phyloP scores from a whole-genome alignment of 192 early-diverging fungal species.

The Coemansia sp. region DNA sequence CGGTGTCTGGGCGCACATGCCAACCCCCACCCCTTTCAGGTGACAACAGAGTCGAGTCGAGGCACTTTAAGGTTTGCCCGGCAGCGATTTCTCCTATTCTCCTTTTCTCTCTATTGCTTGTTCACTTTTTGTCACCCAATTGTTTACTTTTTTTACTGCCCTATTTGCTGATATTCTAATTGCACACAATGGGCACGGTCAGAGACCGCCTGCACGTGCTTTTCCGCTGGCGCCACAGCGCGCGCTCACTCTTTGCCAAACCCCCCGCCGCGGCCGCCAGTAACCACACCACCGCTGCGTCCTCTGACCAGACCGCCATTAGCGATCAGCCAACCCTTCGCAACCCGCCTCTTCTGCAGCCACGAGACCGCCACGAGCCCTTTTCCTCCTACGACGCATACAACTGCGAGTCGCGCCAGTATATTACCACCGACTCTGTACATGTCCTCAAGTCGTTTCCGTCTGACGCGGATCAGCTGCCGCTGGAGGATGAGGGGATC shows the following conservation, averaged over 20 bases:
- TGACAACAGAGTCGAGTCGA: no score
- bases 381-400: constrained; percentile 25
- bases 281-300: background rate
- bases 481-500: constrained; percentile 39
- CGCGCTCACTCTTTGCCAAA: background rate
- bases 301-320: background rate
- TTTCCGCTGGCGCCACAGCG: constrained; percentile 6
- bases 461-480: constrained; percentile 20
- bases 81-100: constrained; percentile 1
- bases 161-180: background rate
- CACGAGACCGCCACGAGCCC: no score
- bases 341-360: constrained; percentile 1
- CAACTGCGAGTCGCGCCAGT: constrained; percentile 18
- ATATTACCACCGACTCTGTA: constrained; percentile 11
- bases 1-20: no score
- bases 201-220: constrained; percentile 18
- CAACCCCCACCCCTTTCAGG: no score
- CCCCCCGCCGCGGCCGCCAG: background rate
- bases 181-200: constrained; percentile 15
- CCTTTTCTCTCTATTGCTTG: background rate
- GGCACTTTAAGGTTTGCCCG: no score
- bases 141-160: background rate
- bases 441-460: constrained; percentile 39
- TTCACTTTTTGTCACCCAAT: background rate
- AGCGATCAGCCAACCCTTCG: background rate